Base-by-base conservation (phyloP, 1,139 yeast genomes). In the Blastobotrys capitulatus region DNA sequence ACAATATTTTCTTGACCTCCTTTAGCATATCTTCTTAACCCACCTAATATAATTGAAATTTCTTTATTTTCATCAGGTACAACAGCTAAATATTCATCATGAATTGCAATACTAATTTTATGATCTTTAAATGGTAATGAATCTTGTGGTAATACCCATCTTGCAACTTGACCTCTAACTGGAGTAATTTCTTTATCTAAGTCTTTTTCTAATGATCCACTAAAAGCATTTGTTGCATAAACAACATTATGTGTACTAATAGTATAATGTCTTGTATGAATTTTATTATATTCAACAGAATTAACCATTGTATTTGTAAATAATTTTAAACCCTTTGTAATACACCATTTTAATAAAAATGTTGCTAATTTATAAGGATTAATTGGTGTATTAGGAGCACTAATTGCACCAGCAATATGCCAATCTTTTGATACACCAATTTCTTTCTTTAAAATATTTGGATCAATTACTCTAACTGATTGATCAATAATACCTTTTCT, bases 291-390 rank as follows among this genome's bases (percentile, higher is more conserved):
- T 3, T 46, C 47, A 7, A 70, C 59, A 1, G 55, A 51, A 3
- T 57, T 56, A 2, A 68, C 77, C 2, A 64, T 58, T 0, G 77
- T 71, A 53, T 72, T 65, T 2, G 78, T 66, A 51, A 73, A 75
- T 18, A 75, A 52, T 47, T 71, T 65, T 29, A 72, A 56, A 2
- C 74, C 74, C 20, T 57, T 55, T 13, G 54, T 49, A 16, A 72
- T 58, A 32, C 64, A 54, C 26, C 57, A 57, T 51, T 65, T 63
- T 44, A 73, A 52, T 6, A 74, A 50, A 12, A 63, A 59, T 12
- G 62, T 61, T 39, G 70, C 65, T 5, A 74, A 54, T 50, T 68
- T 68, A 58, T 73, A 72, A 1, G 77, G 75, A 67, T 74, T 72
- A 39, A 73, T 58, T 9, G 74, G 67, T 1, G 71, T 66, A 2